A percentile compares a stretch with the other conserved stretches of the same genome.
Conservation (phyloP, 2,329 filamentous ascomycete species). For the Cucurbitaria berberidis region DNA sequence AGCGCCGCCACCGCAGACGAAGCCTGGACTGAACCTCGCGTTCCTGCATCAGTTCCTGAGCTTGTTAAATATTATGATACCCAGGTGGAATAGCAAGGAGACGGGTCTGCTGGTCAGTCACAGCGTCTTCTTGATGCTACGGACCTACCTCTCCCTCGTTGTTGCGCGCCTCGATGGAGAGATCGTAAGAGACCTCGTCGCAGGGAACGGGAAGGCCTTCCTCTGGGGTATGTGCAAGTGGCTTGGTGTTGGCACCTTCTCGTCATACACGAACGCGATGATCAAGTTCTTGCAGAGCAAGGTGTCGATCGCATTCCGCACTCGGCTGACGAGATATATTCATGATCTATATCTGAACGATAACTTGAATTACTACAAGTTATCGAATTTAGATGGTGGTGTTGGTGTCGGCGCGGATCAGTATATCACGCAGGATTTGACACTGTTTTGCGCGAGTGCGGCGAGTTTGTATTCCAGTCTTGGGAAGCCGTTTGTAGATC, state of each 20-base stretch:
- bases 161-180: slow-evolving; percentile 93
- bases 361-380: slow-evolving; percentile 94
- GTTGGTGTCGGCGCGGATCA: slow-evolving; percentile 92
- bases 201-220: slow-evolving; percentile 87
- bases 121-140: slow-evolving; percentile 83
- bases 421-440: slow-evolving; percentile 96
- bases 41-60: slow-evolving; percentile 97
- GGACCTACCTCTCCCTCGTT: slow-evolving; percentile 92
- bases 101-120: slow-evolving; percentile 89
- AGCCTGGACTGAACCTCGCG: slow-evolving; percentile 91
- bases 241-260: slow-evolving; percentile 91
- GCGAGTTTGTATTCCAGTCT: slow-evolving; percentile 93
- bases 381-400: slow-evolving; percentile 90
- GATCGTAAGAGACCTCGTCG: slow-evolving; percentile 95
- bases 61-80: slow-evolving; percentile 96
- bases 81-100: slow-evolving; percentile 93
- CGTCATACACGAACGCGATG: slow-evolving; percentile 97
- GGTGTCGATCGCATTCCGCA: slow-evolving; percentile 97
- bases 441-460: slow-evolving; percentile 90
- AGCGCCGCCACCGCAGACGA: slow-evolving; percentile 87
- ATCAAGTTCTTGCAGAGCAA: slow-evolving; percentile 99
- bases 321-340: slow-evolving; percentile 91
- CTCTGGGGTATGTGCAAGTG: slow-evolving; percentile 90
- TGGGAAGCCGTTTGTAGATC: slow-evolving; percentile 96
- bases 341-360: slow-evolving; percentile 96